A percentile compares a stretch with the other conserved stretches of the same genome.
Evolutionary conservation across 2,329 filamentous ascomycete genomes (phyloP).

Genomic region (Trichoderma koningii): DNA sequence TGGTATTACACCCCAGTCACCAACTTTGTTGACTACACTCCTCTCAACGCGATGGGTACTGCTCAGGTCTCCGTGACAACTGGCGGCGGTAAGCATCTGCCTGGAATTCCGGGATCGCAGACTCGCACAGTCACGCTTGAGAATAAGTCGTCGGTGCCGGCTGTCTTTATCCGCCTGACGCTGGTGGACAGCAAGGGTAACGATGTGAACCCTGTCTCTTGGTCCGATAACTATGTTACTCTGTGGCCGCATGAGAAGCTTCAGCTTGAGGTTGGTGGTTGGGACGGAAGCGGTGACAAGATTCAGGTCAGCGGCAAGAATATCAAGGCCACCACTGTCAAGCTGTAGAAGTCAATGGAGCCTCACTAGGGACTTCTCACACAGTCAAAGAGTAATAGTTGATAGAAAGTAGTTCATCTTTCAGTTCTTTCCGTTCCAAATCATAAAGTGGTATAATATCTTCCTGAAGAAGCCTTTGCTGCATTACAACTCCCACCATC

Average conservation of each 20-base stretch:
- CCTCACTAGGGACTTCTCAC: neutral
- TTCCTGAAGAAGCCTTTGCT: neutral
- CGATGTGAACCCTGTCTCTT: conserved; percentile 55
- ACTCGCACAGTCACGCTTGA: conserved; percentile 47
- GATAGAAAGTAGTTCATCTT: neutral
- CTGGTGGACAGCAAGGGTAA: conserved; percentile 47
- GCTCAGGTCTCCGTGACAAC: conserved; percentile 43
- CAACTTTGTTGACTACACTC: conserved; percentile 51
- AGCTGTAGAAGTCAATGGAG: neutral
- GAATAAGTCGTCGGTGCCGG: conserved; percentile 55
- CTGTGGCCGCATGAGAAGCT: conserved; percentile 59
- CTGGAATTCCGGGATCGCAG: conserved; percentile 6
- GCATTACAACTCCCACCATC: neutral
- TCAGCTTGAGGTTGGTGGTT: conserved; percentile 29
- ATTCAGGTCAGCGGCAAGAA: conserved; percentile 30
- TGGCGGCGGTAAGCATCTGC: conserved; percentile 23
- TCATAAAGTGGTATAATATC: neutral
- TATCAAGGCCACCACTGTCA: conserved; percentile 22
- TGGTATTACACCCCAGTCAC: conserved; percentile 63
- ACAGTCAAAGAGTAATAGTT: neutral
- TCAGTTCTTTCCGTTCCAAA: neutral
- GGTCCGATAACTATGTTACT: conserved; percentile 66
- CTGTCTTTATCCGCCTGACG: conserved; percentile 58
- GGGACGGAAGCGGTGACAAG: conserved; percentile 22
- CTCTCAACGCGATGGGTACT: conserved; percentile 44